A percentile compares a stretch with the other conserved stretches of the same genome.
These are phyloP conservation scores for Spergularia bocconei DNA, from an alignment of 148 eudicot species.

Conservation along the genomic window DNA sequence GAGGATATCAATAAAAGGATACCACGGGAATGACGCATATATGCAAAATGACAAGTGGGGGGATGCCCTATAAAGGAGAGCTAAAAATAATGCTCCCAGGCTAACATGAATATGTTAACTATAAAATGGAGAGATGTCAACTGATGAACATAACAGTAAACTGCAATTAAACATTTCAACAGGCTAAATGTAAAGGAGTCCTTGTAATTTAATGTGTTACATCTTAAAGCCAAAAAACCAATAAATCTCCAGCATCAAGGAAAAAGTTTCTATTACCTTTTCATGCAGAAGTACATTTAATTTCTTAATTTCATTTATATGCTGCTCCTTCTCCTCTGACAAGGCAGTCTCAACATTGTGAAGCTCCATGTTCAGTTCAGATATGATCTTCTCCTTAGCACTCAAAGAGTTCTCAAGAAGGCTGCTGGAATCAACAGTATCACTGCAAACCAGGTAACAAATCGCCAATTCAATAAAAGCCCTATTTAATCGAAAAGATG, in stretches of 20 bases:
- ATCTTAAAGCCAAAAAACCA: background rate
- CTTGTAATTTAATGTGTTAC: too few species aligned
- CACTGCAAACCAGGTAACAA: conserved; percentile 51
- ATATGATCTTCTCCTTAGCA: conserved; percentile 92
- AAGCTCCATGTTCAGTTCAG: conserved; percentile 92
- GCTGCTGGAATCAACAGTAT: conserved; percentile 66
- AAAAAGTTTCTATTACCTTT: conserved; percentile 44
- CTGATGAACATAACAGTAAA: too few species aligned
- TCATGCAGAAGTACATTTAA: conserved; percentile 73
- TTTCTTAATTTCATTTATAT: conserved; percentile 75
- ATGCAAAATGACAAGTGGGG: background rate
- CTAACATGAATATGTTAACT: too few species aligned
- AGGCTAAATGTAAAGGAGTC: too few species aligned
- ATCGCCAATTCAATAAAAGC: conserved; percentile 14
- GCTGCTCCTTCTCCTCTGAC: conserved; percentile 70
- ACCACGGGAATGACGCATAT: too few species aligned
- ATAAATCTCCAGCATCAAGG: background rate
- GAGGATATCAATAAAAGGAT: too few species aligned
- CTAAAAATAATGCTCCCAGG: too few species aligned
- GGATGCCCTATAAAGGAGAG: too few species aligned
- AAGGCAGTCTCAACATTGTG: conserved; percentile 84
- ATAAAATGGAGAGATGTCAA: too few species aligned
- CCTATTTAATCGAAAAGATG: background rate
- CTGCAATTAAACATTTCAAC: too few species aligned
- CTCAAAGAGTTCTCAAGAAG: conserved; percentile 84